Evolutionary conservation across 768 basidiomycete species (phyloP).

Genomic region (Suillus lakei): DNA sequence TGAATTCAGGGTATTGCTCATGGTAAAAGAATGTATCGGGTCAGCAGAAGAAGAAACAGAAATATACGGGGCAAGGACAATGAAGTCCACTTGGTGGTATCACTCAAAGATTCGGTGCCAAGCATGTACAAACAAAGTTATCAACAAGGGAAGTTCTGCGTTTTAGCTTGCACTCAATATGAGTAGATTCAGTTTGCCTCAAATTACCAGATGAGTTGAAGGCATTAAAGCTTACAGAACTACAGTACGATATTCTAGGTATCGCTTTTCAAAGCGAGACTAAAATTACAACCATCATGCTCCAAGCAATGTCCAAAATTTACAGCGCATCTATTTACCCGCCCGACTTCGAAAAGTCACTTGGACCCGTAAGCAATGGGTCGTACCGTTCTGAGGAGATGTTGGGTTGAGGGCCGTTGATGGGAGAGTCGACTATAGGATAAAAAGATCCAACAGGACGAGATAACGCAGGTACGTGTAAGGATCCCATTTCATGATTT

Average conservation of each 20-base stretch:
- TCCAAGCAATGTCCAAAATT: not conserved
- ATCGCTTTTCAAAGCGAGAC: not conserved
- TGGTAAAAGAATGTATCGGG: constrained; percentile 35
- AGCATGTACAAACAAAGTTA: constrained; percentile 27
- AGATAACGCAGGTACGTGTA: constrained; percentile 24
- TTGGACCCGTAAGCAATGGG: constrained; percentile 15
- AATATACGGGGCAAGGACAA: constrained; percentile 21
- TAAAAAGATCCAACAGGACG: constrained; percentile 38
- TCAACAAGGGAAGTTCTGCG: not conserved
- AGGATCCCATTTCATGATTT: constrained; percentile 13
- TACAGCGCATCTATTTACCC: not conserved
- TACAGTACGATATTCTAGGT: constrained; percentile 4
- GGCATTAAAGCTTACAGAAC: not conserved
- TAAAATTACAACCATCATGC: not conserved
- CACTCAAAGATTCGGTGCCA: constrained; percentile 16
- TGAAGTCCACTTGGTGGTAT: constrained; percentile 14
- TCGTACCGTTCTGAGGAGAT: constrained; percentile 40
- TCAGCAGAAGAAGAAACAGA: constrained; percentile 17
- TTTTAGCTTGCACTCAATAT: not conserved
- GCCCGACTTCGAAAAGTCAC: constrained; percentile 3
- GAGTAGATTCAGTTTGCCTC: not conserved
- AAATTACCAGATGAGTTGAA: not conserved
- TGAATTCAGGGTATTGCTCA: constrained; percentile 25
- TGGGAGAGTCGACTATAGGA: constrained; percentile 46
- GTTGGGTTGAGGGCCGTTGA: constrained; percentile 30